Evolutionary conservation across 306 rosid species (phyloP), one percentile per base, ranked within the genome.

Genomic region (Quercus mongolica): DNA sequence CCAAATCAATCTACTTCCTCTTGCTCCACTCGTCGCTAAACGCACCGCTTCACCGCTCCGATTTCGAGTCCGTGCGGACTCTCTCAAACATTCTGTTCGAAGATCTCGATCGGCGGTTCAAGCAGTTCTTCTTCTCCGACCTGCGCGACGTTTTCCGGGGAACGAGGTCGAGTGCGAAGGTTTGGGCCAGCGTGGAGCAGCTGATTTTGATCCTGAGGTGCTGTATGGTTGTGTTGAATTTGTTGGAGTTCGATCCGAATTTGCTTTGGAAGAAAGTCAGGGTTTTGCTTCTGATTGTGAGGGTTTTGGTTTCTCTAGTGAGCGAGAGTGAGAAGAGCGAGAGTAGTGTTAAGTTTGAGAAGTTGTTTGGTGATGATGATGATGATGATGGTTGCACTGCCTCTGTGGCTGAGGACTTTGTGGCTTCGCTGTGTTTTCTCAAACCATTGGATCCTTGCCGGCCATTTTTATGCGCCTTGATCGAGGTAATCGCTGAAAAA

Each of bases 381-480:
- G 82, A 56, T 74, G 80, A 23, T 72, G 76, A 31, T 52, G 61
- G 28, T 49, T 64, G 63, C 59, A 1, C 72, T 19, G 52, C 80
- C 3, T 11, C 59, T 67, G 70, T 55, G 74, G 83, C 87, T 1
- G 76, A 86, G 78, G 83, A 84, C 9, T 81, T 81, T 44, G 77
- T 72, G 63, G 83, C 89, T 69, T 79, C 83, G 59, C 57, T 86
- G 41, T 77, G 81, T 74, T 79, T 88, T 55, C 56, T 84, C 21
- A 87, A 88, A 14, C 80, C 88, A 30, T 79, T 88, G 56, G 87
- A 84, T 67, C 87, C 69, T 26, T 85, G 76, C 84, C 79, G 81
- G 85, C 94, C 94, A 1, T 78, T 85, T 81, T 77, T 92, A 30
- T 85, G 88, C 76, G 69, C 91, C 4, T 74, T 91, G 69, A 91